A percentile compares a stretch with the other conserved stretches of the same genome.
Conservation (phyloP, 2,329 filamentous ascomycete genomes). For the Aspergillus awamori region DNA sequence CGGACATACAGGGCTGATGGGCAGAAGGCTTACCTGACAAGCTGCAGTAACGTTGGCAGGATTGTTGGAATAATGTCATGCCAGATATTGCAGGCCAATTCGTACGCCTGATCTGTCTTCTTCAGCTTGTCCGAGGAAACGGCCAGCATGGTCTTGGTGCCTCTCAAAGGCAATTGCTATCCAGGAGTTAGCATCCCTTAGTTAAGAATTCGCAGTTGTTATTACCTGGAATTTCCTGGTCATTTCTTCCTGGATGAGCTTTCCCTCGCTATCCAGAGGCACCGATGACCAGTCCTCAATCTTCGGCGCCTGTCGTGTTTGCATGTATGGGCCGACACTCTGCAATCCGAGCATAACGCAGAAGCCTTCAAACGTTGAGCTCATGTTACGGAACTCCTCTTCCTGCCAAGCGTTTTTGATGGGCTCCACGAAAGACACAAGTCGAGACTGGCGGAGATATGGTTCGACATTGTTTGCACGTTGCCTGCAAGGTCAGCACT, state of each 20-base stretch:
- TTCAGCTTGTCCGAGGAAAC: slow-evolving; percentile 89
- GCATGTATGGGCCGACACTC: slow-evolving; percentile 78
- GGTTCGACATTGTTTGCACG: slow-evolving; percentile 75
- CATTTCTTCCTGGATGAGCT: slow-evolving; percentile 75
- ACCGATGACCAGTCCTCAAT: slow-evolving; percentile 81
- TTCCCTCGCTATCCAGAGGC: slow-evolving; percentile 75
- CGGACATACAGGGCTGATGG: background rate
- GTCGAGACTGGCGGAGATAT: slow-evolving; percentile 68
- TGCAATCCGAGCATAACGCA: slow-evolving; percentile 78
- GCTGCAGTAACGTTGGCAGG: slow-evolving; percentile 81
- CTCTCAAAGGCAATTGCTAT: slow-evolving; percentile 75
- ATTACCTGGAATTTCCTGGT: slow-evolving; percentile 71
- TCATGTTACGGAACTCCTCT: slow-evolving; percentile 65
- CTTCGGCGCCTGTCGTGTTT: slow-evolving; percentile 70
- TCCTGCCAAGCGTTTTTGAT: slow-evolving; percentile 80
- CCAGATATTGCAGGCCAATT: slow-evolving; percentile 81
- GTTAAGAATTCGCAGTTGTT: background rate
- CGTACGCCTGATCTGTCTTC: slow-evolving; percentile 70
- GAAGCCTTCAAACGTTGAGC: slow-evolving; percentile 78
- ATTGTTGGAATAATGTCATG: slow-evolving; percentile 78
- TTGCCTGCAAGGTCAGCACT: slow-evolving; percentile 58
- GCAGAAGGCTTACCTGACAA: slow-evolving; percentile 62
- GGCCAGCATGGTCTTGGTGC: slow-evolving; percentile 88
- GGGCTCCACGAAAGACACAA: slow-evolving; percentile 79
- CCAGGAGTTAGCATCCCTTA: slow-evolving; percentile 11